Evolutionary conservation across 768 basidiomycete species (phyloP).

Genomic region (Symmetrospora coprosmae): DNA sequence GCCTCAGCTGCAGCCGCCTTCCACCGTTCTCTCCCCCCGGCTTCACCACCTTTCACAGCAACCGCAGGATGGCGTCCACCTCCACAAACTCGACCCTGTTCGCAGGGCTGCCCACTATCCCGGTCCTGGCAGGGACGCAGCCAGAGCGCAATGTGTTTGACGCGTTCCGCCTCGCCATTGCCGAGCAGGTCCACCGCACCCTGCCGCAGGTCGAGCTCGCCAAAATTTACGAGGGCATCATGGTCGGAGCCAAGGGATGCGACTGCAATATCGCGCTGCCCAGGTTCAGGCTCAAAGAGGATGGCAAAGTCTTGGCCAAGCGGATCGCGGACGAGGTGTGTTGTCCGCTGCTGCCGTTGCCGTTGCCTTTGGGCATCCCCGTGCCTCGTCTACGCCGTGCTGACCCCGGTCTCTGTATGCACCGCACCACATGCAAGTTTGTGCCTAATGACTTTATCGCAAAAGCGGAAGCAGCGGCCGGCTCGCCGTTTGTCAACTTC

Average conservation of each 20-base stretch:
- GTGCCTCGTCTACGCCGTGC: not conserved
- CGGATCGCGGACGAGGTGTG: conserved; percentile 60
- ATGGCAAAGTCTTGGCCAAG: conserved; percentile 60
- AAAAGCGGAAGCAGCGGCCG: conserved; percentile 53
- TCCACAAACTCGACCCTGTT: conserved; percentile 12
- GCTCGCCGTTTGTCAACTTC: conserved; percentile 60
- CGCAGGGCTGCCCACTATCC: conserved; percentile 27
- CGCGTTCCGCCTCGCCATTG: conserved; percentile 66
- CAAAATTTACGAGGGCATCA: conserved; percentile 68
- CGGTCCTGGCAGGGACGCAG: conserved; percentile 43
- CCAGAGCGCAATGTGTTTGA: conserved; percentile 57
- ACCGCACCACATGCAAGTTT: conserved; percentile 65
- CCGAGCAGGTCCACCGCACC: conserved; percentile 48
- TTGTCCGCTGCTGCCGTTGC: too few relatives aligned
- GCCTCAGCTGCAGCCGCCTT: not conserved
- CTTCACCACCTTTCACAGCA: not conserved
- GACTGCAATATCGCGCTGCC: conserved; percentile 86
- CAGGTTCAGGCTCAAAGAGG: conserved; percentile 73
- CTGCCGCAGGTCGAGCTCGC: conserved; percentile 44
- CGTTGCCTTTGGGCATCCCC: too few relatives aligned
- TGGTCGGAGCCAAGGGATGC: conserved; percentile 81
- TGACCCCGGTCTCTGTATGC: too few relatives aligned
- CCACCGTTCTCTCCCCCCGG: not conserved
- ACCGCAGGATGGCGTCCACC: not conserved
- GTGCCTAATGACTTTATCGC: conserved; percentile 65